Evolutionary conservation across 768 basidiomycete species (phyloP), one percentile per base, ranked within the genome.

Genomic region (Boletus patriciae): DNA sequence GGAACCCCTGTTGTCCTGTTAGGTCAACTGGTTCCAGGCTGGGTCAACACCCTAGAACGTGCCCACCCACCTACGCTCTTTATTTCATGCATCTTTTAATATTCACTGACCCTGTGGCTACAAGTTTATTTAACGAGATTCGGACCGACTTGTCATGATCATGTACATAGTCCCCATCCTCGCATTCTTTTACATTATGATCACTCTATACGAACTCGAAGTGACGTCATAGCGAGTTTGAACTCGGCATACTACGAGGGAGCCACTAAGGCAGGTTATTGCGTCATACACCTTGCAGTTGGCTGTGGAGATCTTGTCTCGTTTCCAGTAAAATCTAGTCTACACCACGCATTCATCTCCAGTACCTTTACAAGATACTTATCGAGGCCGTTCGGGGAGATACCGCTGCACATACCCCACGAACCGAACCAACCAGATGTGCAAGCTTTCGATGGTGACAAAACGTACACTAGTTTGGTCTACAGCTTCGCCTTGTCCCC

Each of bases 401-500:
- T 37, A 37, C 31, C 31, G 10, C 11, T 31, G 31, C 10, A 31
- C 31, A 11, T 31, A 31, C 31, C 10, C 40, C 16, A 34, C 10
- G 15, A 4, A n/a, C 18, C 7, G 10, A 51, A 11, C 27, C 19
- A 10, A 38, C 19, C 10, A 29, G 47, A 10, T 43, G 21, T 15
- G n/a, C 2, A 36, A 18, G 4, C 15, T 19, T 18, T 23, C 19
- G 23, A 4, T n/a, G 23, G 11, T 34, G 15, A 19, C 5, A 38
- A 21, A 6, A 4, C 6, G 3, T 29, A 41, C 23, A 27, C 1
- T 4, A 38, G 25, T 25, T 25, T 11, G 12, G 42, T 34, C 45
- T 77, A 91, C 44, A 90, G 69, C 69, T 82, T 90, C 2, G 87
- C 78, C 74, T 87, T 90, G 25, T 73, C 71, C 52, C 65, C 66